Evolutionary conservation across 2,329 filamentous ascomycete genomes (phyloP), one percentile per base, ranked within the genome.

Genomic region (Simplicillium sp.): DNA sequence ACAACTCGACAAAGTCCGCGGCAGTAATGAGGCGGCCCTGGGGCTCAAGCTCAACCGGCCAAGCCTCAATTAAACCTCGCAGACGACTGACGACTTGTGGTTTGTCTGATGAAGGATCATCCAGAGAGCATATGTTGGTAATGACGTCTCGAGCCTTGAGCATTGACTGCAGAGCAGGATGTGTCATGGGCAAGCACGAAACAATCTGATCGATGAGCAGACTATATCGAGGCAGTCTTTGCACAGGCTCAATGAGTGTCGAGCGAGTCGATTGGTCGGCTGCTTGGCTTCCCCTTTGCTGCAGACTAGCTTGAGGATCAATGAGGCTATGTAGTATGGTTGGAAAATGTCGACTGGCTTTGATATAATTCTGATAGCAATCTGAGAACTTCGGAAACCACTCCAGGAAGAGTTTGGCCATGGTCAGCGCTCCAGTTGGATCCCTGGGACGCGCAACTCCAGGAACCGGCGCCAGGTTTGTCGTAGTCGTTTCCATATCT

Each of bases 171-270:
- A 95, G 71, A 1, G 89, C 89, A 3, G 88, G 86, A 57, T 97
- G 89, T 8, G 84, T 80, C 38, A 89, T 77, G 4, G 90, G 89
- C 14, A 97, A 73, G 45, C 84, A 88, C 49, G 82, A 80, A 37
- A 92, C 77, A 55, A 98, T 96, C 54, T 94, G 89, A 64, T 98
- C 92, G 52, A 98, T 97, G 55, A 97, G 83, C 29, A 98, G 70
- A 54, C 87, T 96, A 64, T 98, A 98, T 18, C 92, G 82, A 18
- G 92, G 92, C 39, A 98, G 73, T 39, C 92, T 77, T 60, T 98
- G 92, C 1, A 98, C 89, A 3, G 92, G 92, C 61, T 98, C 92
- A 58, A 98, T 98, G 41, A 98, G 74, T 47, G 92, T 76, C 3
- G 92, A 97, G 37, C 87, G 88, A 40, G 97, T 75, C 43, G 81